These are phyloP conservation scores for Juglanconis juglandina DNA, from an alignment of 2,329 filamentous ascomycete genomes.

Conservation along the genomic window DNA sequence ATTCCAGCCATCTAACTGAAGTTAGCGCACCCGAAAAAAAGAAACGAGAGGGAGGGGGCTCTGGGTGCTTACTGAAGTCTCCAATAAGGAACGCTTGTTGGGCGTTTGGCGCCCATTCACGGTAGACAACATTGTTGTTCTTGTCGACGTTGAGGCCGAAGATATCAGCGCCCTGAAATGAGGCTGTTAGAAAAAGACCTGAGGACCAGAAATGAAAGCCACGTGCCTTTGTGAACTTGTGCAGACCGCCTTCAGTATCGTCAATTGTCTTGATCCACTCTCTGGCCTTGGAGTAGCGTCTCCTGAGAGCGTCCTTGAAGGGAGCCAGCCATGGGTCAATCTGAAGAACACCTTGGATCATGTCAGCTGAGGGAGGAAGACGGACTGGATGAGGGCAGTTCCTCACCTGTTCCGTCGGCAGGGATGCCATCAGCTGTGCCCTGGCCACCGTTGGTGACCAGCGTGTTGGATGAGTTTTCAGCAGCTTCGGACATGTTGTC, in stretches of 20 bases:
- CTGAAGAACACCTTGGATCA: slow-evolving; percentile 68
- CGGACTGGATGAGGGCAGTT: slow-evolving; percentile 1
- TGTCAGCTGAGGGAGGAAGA: slow-evolving; percentile 8
- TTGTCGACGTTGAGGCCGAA: slow-evolving; percentile 80
- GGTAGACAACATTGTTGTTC: slow-evolving; percentile 83
- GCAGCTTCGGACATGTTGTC: slow-evolving; percentile 33
- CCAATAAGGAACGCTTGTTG: slow-evolving; percentile 80
- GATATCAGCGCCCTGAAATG: slow-evolving; percentile 71
- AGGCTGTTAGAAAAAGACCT: slow-evolving; percentile 7
- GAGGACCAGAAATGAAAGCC: neutral
- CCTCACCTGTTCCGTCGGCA: slow-evolving; percentile 69
- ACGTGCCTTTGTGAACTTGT: slow-evolving; percentile 81
- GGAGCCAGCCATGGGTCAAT: slow-evolving; percentile 88
- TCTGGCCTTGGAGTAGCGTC: slow-evolving; percentile 74
- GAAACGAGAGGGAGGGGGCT: neutral
- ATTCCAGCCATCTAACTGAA: slow-evolving; percentile 73
- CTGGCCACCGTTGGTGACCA: slow-evolving; percentile 32
- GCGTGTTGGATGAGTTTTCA: slow-evolving; percentile 42
- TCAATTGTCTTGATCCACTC: slow-evolving; percentile 84
- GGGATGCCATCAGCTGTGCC: slow-evolving; percentile 49
- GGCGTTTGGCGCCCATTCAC: slow-evolving; percentile 95
- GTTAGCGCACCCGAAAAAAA: slow-evolving; percentile 26
- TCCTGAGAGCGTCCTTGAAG: slow-evolving; percentile 73
- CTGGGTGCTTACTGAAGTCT: slow-evolving; percentile 73
- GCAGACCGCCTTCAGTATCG: slow-evolving; percentile 79